These are phyloP conservation scores for Trapa bicornis DNA, from an alignment of 345 rosid genomes.

Conservation along the genomic window DNA sequence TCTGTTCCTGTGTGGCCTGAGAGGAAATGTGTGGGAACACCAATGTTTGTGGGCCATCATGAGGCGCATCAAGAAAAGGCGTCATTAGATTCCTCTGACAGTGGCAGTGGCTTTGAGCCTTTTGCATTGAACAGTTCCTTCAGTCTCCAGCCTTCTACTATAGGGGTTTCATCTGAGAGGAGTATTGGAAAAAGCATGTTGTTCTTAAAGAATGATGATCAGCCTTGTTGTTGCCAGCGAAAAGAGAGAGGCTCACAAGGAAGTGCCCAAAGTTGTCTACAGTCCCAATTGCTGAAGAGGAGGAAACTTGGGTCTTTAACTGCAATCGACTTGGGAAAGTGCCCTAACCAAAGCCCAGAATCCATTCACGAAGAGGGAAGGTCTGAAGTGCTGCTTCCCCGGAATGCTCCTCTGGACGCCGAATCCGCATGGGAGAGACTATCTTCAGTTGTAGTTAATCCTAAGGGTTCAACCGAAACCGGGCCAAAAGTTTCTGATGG, in stretches of 20 bases:
- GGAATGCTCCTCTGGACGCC: conserved; percentile 14
- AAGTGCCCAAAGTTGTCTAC: conserved; percentile 32
- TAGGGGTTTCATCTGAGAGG: conserved; percentile 17
- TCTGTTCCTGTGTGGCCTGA: conserved; percentile 29
- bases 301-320: conserved; percentile 33
- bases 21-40: conserved; percentile 24
- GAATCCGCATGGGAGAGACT: conserved; percentile 2
- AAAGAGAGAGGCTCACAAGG: conserved; percentile 55
- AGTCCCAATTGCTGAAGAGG: conserved; percentile 47
- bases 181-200: conserved; percentile 26
- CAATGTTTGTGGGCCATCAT: conserved; percentile 24
- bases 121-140: conserved; percentile 10
- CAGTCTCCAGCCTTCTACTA: conserved; percentile 18
- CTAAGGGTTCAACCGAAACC: conserved; percentile 14
- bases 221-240: conserved; percentile 83
- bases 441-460: not conserved
- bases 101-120: not conserved
- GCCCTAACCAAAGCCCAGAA: conserved; percentile 14
- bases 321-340: conserved; percentile 23
- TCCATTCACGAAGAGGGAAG: conserved; percentile 23
- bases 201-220: conserved; percentile 31
- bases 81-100: not conserved
- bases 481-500: conserved; percentile 20
- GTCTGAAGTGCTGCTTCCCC: conserved; percentile 19
- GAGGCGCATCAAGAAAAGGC: conserved; percentile 22